These are phyloP conservation scores for Trichoderma koningii DNA, from an alignment of 2,329 filamentous ascomycete species.

Conservation along the genomic window DNA sequence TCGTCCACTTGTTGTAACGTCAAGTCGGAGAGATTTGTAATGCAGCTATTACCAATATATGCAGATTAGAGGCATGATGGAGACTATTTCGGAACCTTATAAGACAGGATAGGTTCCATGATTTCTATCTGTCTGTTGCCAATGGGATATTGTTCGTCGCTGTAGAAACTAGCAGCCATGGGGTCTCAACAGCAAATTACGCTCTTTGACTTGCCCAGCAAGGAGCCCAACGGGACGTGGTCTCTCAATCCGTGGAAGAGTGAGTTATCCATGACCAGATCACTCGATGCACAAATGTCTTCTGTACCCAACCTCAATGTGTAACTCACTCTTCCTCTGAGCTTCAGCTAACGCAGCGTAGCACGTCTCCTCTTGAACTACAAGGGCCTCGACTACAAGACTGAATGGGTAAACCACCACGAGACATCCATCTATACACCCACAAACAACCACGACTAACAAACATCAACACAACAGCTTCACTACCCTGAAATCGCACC, in stretches of 20 bases:
- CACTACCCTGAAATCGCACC: slow-evolving; percentile 67
- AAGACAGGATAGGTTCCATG: too few species aligned
- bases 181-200: slow-evolving; percentile 46
- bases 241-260: slow-evolving; percentile 70
- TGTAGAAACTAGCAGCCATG: slow-evolving; percentile 34
- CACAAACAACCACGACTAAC: not conserved
- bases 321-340: not conserved
- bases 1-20: too few species aligned
- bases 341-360: slow-evolving; percentile 36
- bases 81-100: too few species aligned
- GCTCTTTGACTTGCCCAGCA: slow-evolving; percentile 65
- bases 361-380: slow-evolving; percentile 67
- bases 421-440: not conserved
- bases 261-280: not conserved
- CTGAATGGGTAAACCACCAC: slow-evolving; percentile 55
- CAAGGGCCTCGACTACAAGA: slow-evolving; percentile 67
- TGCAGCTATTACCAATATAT: too few species aligned
- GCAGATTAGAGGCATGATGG: too few species aligned
- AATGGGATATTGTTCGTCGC: too few species aligned
- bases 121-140: too few species aligned
- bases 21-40: too few species aligned
- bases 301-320: too few species aligned
- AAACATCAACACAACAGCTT: slow-evolving; percentile 35
- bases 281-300: too few species aligned
- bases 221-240: slow-evolving; percentile 54